Evolutionary conservation across 2,329 filamentous ascomycete species (phyloP).

Genomic region (Claviceps pusilla): DNA sequence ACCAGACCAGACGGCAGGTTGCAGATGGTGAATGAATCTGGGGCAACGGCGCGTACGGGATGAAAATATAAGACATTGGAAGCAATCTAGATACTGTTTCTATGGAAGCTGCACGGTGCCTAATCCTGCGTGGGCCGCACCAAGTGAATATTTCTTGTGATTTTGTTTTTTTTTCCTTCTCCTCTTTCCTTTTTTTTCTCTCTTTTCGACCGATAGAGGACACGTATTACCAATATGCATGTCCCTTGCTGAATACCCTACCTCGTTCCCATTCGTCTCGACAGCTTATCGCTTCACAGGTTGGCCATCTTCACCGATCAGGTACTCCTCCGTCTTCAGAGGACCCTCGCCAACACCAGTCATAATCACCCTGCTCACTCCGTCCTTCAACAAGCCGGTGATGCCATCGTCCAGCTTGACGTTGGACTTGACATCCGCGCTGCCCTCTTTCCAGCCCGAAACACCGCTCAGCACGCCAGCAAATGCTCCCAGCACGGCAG

Average conservation of each 20-base stretch:
- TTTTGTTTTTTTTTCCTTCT: not conserved
- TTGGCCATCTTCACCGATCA: constrained; percentile 54
- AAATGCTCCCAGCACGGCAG: constrained; percentile 62
- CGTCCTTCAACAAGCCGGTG: constrained; percentile 53
- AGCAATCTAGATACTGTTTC: not conserved
- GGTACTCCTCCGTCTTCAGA: constrained; percentile 58
- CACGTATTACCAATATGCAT: no score
- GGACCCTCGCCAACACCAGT: constrained; percentile 88
- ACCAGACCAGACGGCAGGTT: not conserved
- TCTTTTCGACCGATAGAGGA: no score
- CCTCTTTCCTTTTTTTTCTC: no score
- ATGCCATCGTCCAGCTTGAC: constrained; percentile 51
- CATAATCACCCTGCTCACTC: constrained; percentile 78
- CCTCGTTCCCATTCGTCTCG: not conserved
- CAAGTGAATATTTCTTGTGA: not conserved
- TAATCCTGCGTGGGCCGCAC: not conserved
- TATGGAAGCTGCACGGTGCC: not conserved
- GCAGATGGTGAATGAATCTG: not conserved
- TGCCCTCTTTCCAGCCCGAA: constrained; percentile 56
- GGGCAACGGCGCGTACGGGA: not conserved
- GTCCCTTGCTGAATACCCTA: not conserved
- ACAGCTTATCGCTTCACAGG: constrained; percentile 19
- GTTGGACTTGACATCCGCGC: constrained; percentile 35
- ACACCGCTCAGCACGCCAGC: constrained; percentile 48
- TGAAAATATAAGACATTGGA: not conserved